Conservation (phyloP, 2,329 filamentous ascomycete species). For the Salinomyces thailandicus region DNA sequence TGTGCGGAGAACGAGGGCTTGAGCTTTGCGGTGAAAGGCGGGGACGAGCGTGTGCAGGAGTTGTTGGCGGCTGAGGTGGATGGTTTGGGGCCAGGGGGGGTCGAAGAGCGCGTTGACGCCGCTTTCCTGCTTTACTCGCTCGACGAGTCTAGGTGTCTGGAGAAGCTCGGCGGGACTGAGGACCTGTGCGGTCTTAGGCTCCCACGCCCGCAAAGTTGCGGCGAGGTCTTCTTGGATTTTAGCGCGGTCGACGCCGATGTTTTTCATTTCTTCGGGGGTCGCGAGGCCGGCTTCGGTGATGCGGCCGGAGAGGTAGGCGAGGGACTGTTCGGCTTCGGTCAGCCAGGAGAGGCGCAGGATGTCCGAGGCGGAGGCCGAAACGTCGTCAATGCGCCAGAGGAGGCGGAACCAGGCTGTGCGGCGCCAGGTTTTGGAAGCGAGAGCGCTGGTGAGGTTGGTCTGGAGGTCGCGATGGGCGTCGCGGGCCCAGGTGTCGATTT, state of each 20-base stretch:
- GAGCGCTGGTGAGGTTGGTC: constrained; percentile 65
- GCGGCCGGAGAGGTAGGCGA: constrained; percentile 73
- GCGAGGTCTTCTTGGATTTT: constrained; percentile 3
- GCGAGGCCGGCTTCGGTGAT: constrained; percentile 54
- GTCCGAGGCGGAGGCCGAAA: constrained; percentile 69
- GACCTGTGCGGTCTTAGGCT: constrained; percentile 7
- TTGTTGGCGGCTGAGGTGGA: constrained; percentile 54
- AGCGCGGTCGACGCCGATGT: background rate
- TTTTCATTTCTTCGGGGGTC: constrained; percentile 16
- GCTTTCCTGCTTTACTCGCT: constrained; percentile 16
- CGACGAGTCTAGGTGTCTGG: constrained; percentile 18
- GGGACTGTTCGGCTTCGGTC: constrained; percentile 62
- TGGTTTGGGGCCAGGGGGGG: constrained; percentile 61
- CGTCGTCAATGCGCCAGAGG: constrained; percentile 89
- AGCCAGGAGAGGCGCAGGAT: constrained; percentile 71
- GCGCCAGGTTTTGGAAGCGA: constrained; percentile 65
- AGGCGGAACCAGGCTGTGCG: constrained; percentile 88
- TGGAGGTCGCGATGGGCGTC: constrained; percentile 74
- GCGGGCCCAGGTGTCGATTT: constrained; percentile 64
- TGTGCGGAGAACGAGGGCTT: constrained; percentile 55
- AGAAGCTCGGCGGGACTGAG: constrained; percentile 22
- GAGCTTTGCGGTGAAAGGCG: constrained; percentile 35
- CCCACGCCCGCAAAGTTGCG: constrained; percentile 6
- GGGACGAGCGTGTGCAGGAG: constrained; percentile 34
- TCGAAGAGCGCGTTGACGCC: constrained; percentile 25